Percentiles rank a stretch among this genome's conserved stretches.
phyloP scores from a whole-genome alignment of 768 basidiomycete species.

The Kwoniella europaea region DNA sequence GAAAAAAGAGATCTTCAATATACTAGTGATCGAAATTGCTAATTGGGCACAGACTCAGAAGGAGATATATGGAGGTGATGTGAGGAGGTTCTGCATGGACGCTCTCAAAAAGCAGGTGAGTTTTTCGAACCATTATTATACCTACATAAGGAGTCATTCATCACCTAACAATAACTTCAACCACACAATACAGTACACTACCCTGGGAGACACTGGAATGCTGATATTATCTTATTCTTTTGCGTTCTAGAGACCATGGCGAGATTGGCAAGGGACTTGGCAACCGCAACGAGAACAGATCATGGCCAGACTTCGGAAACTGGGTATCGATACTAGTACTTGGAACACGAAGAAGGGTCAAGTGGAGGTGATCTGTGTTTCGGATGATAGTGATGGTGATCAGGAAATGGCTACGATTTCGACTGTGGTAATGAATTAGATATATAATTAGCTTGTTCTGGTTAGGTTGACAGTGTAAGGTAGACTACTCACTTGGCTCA shows the following conservation, averaged over 20 bases:
- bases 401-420: slow-evolving; percentile 25
- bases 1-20: neutral
- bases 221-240: neutral
- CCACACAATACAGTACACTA: neutral
- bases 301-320: neutral
- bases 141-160: too few relatives aligned
- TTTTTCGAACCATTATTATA: too few relatives aligned
- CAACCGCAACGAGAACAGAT: neutral
- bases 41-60: neutral
- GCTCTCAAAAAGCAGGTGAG: neutral
- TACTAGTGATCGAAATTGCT: neutral
- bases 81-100: neutral
- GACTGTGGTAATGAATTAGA: slow-evolving; percentile 17
- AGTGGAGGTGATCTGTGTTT: neutral
- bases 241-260: neutral
- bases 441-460: neutral
- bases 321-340: neutral
- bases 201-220: too few relatives aligned
- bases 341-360: neutral
- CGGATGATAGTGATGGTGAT: neutral
- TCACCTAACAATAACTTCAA: neutral
- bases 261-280: neutral
- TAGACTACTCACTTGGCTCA: slow-evolving; percentile 18
- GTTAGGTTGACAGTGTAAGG: neutral
- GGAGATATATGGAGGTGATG: neutral